Percentiles rank a stretch among this genome's conserved stretches.
Evolutionary conservation across 768 basidiomycete species (phyloP).

Genomic region (Leccinum rimulosum): DNA sequence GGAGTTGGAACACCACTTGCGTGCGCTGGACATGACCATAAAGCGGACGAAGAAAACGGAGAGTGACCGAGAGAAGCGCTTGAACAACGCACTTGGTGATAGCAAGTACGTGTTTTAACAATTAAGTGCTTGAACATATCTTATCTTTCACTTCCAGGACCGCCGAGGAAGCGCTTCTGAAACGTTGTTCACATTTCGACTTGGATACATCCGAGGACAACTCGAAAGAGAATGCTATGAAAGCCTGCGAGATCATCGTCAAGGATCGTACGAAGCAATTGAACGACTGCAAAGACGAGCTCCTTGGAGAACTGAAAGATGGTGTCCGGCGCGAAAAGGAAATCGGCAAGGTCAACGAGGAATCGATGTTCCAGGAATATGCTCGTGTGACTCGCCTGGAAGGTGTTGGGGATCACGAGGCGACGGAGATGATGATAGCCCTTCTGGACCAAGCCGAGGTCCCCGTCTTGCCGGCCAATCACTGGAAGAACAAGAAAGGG

Average conservation of each 20-base stretch:
- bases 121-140: background rate
- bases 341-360: conserved; percentile 58
- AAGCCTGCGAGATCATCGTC: conserved; percentile 91
- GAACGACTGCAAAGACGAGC: conserved; percentile 72
- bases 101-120: conserved; percentile 55
- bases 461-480: conserved; percentile 29
- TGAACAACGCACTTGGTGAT: conserved; percentile 83
- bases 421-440: conserved; percentile 54
- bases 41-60: conserved; percentile 63
- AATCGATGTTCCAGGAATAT: conserved; percentile 80
- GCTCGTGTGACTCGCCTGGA: conserved; percentile 64
- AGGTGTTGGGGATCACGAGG: conserved; percentile 73
- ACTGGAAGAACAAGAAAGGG: conserved; percentile 47
- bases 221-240: conserved; percentile 72
- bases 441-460: conserved; percentile 64
- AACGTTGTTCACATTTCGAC: conserved; percentile 94
- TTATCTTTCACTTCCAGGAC: conserved; percentile 45
- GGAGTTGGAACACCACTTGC: conserved; percentile 90
- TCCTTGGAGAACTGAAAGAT: conserved; percentile 61
- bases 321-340: conserved; percentile 69
- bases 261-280: conserved; percentile 76
- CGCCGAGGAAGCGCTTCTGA: conserved; percentile 89
- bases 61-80: conserved; percentile 85
- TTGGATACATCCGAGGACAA: conserved; percentile 57
- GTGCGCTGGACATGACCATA: conserved; percentile 83